Evolutionary conservation across 2,329 filamentous ascomycete species (phyloP).

Genomic region (Botrytis squamosa): DNA sequence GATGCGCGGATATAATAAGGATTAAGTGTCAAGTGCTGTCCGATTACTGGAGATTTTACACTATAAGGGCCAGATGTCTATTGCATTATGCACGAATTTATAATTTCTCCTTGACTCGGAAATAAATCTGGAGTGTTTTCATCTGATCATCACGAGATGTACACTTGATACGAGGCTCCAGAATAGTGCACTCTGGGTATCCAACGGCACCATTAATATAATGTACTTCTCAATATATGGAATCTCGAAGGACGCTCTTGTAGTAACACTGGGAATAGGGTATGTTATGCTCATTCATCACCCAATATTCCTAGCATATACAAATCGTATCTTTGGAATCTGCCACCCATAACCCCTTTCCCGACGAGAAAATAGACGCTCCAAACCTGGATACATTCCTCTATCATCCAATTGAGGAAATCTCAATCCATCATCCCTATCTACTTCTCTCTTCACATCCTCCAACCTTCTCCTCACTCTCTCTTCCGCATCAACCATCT

Average conservation of each 20-base stretch:
- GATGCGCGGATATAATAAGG: neutral
- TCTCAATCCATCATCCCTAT: neutral
- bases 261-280: neutral
- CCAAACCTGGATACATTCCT: constrained; percentile 8
- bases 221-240: neutral
- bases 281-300: neutral
- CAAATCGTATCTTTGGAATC: constrained; percentile 3
- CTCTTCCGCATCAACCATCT: constrained; percentile 5
- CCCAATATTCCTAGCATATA: constrained; percentile 14
- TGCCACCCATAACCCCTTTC: neutral
- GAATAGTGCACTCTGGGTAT: neutral
- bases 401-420: constrained; percentile 19
- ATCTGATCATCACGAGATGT: neutral
- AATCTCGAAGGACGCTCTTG: neutral
- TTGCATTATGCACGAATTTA: neutral
- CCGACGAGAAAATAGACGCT: neutral
- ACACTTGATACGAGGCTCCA: neutral
- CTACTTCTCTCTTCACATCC: neutral
- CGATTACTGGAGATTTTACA: neutral
- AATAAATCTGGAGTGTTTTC: neutral
- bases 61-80: neutral
- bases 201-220: neutral
- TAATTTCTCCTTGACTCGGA: neutral
- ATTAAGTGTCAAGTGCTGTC: neutral
- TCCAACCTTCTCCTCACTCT: constrained; percentile 3